Evolutionary conservation across 495 filamentous ascomycete genomes (phyloP).

Genomic region (Achaetomiella virescens): DNA sequence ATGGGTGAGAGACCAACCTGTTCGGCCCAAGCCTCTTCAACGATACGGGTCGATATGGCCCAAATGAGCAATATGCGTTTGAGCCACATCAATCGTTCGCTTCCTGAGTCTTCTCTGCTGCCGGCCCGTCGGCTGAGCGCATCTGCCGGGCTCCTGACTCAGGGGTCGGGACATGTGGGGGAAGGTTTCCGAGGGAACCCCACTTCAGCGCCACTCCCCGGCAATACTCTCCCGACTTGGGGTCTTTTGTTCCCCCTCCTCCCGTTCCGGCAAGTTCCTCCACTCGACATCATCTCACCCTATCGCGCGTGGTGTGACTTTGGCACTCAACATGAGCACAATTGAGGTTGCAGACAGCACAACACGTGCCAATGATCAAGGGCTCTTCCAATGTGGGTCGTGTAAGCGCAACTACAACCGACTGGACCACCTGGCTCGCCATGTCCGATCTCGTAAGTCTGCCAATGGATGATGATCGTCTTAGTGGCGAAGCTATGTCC

Average conservation of each 20-base stretch:
- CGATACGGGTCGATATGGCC: no score
- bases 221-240: neutral
- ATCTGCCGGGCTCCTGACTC: neutral
- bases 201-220: no score
- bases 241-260: neutral
- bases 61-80: no score
- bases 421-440: slow-evolving; percentile 15
- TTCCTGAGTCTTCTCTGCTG: no score
- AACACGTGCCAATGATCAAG: neutral
- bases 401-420: slow-evolving; percentile 10
- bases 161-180: neutral
- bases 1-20: no score
- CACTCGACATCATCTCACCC: neutral
- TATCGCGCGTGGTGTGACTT: neutral
- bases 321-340: neutral
- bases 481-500: neutral
- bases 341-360: neutral
- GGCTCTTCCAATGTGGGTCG: slow-evolving; percentile 13
- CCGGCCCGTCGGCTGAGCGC: no score
- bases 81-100: no score
- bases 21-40: no score
- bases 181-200: no score
- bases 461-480: no score
- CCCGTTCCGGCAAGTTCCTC: slow-evolving; percentile 1
- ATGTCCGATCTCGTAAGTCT: slow-evolving; percentile 17